Conservation (phyloP, 2,329 filamentous ascomycete species). For the Aspergillus ochraceoroseus region DNA sequence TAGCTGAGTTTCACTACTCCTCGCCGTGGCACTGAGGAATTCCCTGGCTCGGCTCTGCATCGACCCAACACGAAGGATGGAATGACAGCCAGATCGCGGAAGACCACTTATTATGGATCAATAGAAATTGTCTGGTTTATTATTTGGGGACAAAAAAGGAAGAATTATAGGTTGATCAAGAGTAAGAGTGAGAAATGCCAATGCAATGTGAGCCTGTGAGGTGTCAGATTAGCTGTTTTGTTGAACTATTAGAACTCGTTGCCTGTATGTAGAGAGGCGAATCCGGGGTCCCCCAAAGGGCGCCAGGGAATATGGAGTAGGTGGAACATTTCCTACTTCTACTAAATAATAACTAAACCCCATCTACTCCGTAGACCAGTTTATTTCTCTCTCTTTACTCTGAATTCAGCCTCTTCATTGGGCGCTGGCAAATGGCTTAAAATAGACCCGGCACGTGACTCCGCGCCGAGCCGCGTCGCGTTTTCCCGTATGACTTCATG, state of each 20-base stretch:
- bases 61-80: conserved; percentile 2
- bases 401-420: too few species aligned
- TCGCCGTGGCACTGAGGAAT: conserved; percentile 12
- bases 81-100: not conserved
- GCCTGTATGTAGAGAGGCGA: not conserved
- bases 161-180: conserved; percentile 4
- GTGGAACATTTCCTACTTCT: too few species aligned
- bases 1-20: conserved; percentile 20
- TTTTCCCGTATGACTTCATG: not conserved
- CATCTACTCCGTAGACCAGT: too few species aligned
- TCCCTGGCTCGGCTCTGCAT: conserved; percentile 4
- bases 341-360: too few species aligned
- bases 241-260: not conserved
- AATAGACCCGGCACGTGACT: too few species aligned
- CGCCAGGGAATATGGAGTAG: too few species aligned
- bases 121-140: too few species aligned
- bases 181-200: not conserved
- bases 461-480: conserved; percentile 19
- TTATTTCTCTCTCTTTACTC: too few species aligned
- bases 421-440: conserved; percentile 16
- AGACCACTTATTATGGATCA: too few species aligned
- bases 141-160: too few species aligned
- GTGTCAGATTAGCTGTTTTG: conserved; percentile 2
- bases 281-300: conserved; percentile 5
- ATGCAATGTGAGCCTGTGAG: conserved; percentile 7